These are phyloP conservation scores for Ophiostoma quercus DNA, from an alignment of 2,329 filamentous ascomycete genomes.

Conservation along the genomic window DNA sequence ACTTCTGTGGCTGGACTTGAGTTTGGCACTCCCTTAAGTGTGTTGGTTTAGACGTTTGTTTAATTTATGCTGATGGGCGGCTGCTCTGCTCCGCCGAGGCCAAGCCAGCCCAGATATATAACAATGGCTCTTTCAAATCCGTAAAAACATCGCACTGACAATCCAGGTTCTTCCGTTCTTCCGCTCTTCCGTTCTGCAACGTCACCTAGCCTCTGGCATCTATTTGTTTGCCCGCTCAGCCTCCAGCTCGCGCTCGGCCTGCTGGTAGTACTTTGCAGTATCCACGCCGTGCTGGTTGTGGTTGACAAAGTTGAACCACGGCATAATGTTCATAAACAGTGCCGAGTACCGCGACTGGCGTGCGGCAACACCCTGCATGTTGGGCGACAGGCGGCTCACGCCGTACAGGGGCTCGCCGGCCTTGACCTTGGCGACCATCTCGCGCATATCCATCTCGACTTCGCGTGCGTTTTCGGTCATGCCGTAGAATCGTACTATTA, in stretches of 20 bases:
- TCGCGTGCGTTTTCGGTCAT: conserved; percentile 89
- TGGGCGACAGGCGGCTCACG: conserved; percentile 67
- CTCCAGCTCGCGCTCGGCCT: conserved; percentile 90
- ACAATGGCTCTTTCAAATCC: conserved; percentile 11
- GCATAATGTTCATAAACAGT: conserved; percentile 75
- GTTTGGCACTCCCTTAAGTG: neutral
- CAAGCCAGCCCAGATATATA: conserved; percentile 11
- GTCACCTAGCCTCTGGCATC: neutral
- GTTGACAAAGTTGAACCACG: conserved; percentile 99
- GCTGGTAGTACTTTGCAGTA: conserved; percentile 96
- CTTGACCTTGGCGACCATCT: conserved; percentile 98
- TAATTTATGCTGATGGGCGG: conserved; percentile 1
- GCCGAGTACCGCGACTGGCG: conserved; percentile 89
- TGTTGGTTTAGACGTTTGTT: neutral
- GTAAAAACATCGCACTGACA: neutral
- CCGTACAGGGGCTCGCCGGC: conserved; percentile 85
- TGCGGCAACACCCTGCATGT: conserved; percentile 89
- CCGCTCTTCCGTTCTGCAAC: neutral
- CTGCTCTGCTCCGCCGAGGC: neutral
- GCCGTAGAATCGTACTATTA: conserved; percentile 86
- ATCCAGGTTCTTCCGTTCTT: neutral
- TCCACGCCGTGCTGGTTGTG: conserved; percentile 94
- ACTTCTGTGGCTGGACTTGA: neutral
- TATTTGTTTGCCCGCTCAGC: conserved; percentile 49
- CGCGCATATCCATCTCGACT: conserved; percentile 91